A percentile compares a stretch with the other conserved stretches of the same genome.
These are phyloP conservation scores for Cornus controversa DNA, from an alignment of 148 eudicot genomes.

Conservation along the genomic window DNA sequence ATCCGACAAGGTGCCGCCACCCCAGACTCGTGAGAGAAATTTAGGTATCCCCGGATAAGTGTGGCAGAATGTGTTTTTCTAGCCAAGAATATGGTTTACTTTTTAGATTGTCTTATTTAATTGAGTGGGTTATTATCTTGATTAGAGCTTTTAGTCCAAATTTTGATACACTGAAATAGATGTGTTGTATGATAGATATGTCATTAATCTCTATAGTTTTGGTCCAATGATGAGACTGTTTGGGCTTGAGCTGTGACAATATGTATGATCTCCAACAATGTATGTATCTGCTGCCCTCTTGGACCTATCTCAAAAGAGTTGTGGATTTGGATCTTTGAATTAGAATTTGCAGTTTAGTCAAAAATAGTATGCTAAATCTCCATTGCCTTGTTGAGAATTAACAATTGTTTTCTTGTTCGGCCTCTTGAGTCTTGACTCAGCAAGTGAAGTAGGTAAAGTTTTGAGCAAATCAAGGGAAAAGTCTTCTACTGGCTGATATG, in stretches of 20 bases:
- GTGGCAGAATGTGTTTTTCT: neutral
- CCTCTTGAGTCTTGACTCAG: neutral
- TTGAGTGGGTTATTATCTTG: neutral
- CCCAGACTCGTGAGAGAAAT: constrained; percentile 42
- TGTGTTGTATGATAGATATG: constrained; percentile 1
- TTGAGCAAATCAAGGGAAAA: neutral
- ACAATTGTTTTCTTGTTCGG: neutral
- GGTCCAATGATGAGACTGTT: neutral
- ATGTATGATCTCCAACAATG: constrained; percentile 5
- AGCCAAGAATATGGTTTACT: neutral
- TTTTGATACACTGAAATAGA: neutral
- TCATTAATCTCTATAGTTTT: neutral
- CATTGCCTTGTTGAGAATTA: neutral
- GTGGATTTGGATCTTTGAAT: neutral
- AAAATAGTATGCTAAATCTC: neutral
- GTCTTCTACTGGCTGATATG: neutral
- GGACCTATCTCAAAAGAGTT: neutral
- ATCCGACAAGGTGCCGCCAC: constrained; percentile 40
- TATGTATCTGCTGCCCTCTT: neutral
- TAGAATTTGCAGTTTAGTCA: neutral
- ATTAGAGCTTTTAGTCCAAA: neutral
- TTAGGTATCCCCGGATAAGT: neutral
- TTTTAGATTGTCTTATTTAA: neutral
- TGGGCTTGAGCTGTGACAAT: constrained; percentile 4
- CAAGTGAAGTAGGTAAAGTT: too few species aligned